phyloP scores from a whole-genome alignment of 192 early-diverging fungal species.

The Umbelopsis sp. region DNA sequence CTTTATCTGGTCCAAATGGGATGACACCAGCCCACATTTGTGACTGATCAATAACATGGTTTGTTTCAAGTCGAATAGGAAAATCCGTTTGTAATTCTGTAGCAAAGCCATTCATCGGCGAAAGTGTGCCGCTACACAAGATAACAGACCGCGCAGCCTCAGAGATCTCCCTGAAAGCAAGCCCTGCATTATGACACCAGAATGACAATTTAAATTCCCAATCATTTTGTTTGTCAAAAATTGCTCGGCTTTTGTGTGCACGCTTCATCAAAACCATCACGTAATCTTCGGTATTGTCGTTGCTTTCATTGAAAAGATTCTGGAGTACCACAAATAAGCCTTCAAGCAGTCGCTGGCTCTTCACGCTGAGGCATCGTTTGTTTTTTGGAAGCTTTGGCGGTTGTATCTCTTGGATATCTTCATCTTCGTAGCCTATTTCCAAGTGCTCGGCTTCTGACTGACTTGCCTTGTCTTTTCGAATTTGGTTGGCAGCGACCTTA shows the following conservation, averaged over 20 bases:
- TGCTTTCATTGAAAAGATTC: conserved; percentile 28
- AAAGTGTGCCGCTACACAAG: conserved; percentile 70
- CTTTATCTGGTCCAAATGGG: conserved; percentile 47
- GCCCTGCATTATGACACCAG: conserved; percentile 50
- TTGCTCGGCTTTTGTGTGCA: neutral
- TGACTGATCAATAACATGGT: conserved; percentile 65
- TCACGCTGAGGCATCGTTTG: conserved; percentile 23
- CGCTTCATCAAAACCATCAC: conserved; percentile 39
- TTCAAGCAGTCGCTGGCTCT: conserved; percentile 7
- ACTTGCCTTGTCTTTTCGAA: conserved; percentile 12
- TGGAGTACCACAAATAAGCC: conserved; percentile 35
- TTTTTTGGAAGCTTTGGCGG: neutral
- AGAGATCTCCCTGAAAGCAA: conserved; percentile 47
- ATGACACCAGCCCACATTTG: conserved; percentile 64
- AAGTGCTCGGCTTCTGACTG: neutral
- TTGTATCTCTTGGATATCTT: neutral
- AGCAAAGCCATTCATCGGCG: conserved; percentile 61
- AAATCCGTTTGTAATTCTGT: conserved; percentile 61
- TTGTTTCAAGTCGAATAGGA: conserved; percentile 54
- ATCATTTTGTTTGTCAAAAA: conserved; percentile 3
- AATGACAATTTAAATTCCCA: conserved; percentile 27
- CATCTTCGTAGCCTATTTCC: neutral
- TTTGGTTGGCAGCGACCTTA: neutral
- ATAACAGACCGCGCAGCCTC: conserved; percentile 52
- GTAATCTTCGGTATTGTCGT: conserved; percentile 28